A percentile compares a stretch with the other conserved stretches of the same genome.
Evolutionary conservation across 2,329 filamentous ascomycete species (phyloP).

Genomic region (Escovopsis sp.): DNA sequence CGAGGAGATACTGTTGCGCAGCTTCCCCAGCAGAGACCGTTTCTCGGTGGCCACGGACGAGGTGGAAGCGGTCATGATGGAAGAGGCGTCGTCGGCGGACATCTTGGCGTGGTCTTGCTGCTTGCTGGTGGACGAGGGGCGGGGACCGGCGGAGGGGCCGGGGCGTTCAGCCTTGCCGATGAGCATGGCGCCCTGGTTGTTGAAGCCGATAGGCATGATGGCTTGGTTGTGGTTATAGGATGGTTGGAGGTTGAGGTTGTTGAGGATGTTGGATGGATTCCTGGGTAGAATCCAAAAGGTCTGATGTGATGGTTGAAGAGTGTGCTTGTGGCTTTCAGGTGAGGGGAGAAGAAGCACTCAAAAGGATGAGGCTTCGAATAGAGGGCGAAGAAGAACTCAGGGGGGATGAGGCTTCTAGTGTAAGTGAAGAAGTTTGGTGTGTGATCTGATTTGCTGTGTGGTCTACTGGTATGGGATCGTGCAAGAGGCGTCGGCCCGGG

Average conservation of each 20-base stretch:
- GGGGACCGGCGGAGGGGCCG: slow-evolving; percentile 2
- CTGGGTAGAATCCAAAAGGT: too few relatives aligned
- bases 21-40: slow-evolving; percentile 1
- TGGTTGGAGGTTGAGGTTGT: background rate
- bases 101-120: background rate
- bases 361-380: too few relatives aligned
- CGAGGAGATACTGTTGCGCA: background rate
- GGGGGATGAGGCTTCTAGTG: too few relatives aligned
- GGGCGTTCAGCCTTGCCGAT: slow-evolving; percentile 4
- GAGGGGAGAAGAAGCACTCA: too few relatives aligned
- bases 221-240: background rate
- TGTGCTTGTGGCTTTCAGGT: too few relatives aligned
- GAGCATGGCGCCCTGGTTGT: slow-evolving; percentile 2
- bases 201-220: slow-evolving; percentile 4
- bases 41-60: slow-evolving; percentile 4
- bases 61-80: slow-evolving; percentile 1
- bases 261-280: too few relatives aligned
- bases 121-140: slow-evolving; percentile 1
- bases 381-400: too few relatives aligned
- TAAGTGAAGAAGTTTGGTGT: background rate
- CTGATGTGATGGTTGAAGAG: too few relatives aligned
- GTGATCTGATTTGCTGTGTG: background rate
- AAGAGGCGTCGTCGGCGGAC: background rate
- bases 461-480: too few relatives aligned
- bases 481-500: too few relatives aligned